Conservation (phyloP, 208 protist species). For the Trypanosoma congolense region DNA sequence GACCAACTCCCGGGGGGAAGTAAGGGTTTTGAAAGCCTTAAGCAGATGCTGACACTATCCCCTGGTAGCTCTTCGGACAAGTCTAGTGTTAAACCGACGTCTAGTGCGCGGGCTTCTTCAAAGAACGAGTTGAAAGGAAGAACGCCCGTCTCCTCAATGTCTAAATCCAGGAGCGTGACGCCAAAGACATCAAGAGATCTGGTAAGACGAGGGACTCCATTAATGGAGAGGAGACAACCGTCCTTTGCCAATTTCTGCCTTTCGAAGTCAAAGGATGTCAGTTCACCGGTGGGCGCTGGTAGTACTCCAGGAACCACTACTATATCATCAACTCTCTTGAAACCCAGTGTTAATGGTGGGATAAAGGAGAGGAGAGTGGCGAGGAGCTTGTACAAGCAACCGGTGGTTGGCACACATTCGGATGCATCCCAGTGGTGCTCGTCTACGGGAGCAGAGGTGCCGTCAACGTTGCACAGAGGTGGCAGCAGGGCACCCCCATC, state of each 20-base stretch:
- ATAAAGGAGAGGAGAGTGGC: background rate
- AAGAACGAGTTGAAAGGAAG: background rate
- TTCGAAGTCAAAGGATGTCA: background rate
- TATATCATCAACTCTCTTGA: background rate
- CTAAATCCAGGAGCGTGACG: background rate
- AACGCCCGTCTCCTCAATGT: background rate
- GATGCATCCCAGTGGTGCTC: background rate
- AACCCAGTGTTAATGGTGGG: background rate
- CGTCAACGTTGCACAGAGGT: background rate
- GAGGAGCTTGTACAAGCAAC: background rate
- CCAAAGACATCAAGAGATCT: background rate
- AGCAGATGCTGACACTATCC: conserved; percentile 4
- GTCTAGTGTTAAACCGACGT: background rate
- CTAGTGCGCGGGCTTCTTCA: background rate
- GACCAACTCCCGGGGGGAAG: conserved; percentile 39
- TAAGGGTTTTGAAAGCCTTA: conserved; percentile 17
- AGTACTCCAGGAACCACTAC: background rate
- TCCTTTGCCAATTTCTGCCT: background rate
- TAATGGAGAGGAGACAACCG: background rate
- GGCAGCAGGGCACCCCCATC: background rate
- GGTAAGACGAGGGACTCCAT: background rate
- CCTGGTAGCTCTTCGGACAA: background rate
- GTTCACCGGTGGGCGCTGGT: background rate
- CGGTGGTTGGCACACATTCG: background rate
- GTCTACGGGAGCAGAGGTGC: background rate